These are phyloP conservation scores for Candida sanyaensis DNA, from an alignment of 1,139 yeast genomes.

Conservation along the genomic window DNA sequence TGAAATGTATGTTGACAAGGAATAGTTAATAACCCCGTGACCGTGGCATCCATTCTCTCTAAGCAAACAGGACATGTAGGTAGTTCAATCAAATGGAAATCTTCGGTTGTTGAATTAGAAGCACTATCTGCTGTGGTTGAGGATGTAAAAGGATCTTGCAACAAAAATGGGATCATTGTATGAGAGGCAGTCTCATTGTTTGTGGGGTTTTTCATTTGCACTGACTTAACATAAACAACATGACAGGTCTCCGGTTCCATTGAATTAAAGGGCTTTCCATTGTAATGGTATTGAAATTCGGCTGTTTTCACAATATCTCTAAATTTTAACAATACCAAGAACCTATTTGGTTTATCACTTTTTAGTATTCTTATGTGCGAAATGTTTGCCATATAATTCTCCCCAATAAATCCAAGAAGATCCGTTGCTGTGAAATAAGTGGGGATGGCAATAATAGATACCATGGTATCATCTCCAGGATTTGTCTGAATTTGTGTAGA, in stretches of 20 bases:
- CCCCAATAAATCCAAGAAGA: constrained; percentile 76
- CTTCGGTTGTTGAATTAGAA: background rate
- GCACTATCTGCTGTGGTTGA: constrained; percentile 5
- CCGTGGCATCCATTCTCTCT: constrained; percentile 81
- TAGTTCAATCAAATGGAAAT: constrained; percentile 51
- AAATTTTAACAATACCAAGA: constrained; percentile 78
- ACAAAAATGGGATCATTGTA: constrained; percentile 59
- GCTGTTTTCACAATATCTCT: constrained; percentile 55
- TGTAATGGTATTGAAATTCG: constrained; percentile 62
- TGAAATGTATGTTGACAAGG: constrained; percentile 95
- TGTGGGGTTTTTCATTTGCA: constrained; percentile 29
- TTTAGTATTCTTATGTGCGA: constrained; percentile 75
- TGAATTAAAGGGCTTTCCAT: constrained; percentile 78
- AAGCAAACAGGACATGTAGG: constrained; percentile 95
- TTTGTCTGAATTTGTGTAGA: constrained; percentile 9
- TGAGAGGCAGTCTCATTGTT: constrained; percentile 22
- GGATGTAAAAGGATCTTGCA: constrained; percentile 72
- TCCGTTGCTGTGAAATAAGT: constrained; percentile 87
- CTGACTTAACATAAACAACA: constrained; percentile 67
- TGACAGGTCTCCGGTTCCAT: constrained; percentile 91
- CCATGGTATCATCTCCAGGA: constrained; percentile 61
- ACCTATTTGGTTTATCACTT: constrained; percentile 68
- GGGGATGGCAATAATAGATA: constrained; percentile 83
- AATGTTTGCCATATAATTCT: constrained; percentile 52
- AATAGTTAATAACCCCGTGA: constrained; percentile 82